Evolutionary conservation across 768 basidiomycete species (phyloP), one percentile per base, ranked within the genome.

Genomic region (Clitopilus passeckerianus): DNA sequence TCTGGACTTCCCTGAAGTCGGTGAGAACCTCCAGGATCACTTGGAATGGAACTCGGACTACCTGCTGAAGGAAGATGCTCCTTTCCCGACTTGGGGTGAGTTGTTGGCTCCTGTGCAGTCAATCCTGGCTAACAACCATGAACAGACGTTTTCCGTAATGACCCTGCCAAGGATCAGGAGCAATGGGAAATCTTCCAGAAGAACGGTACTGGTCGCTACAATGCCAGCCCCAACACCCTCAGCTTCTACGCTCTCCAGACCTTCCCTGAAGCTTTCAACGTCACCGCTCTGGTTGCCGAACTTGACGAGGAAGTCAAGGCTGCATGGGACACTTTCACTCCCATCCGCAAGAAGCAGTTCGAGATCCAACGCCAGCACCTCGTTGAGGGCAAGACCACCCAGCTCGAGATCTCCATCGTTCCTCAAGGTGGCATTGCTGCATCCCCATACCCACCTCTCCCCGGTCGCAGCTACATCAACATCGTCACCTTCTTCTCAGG

Each of bases 11-110:
- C 78, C 80, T 57, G 79, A 53, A 27, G 53, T 82, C 34, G 80
- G 80, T 1, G 78, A 81, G 64, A 78, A 80, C 64, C 64, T 80
- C 27, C 77, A 78, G 65, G 79, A 80, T 60, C 59, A 46, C 54
- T 58, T 62, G 18, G 62, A 63, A 44, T 63, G 56, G 52, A 60
- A 60, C 46, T 18, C 16, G 7, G 62, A 65, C 33, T 61, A 58
- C 27, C 60, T 65, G 24, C n/a, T 62, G 34, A 62, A 57, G 44
- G 61, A 62, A 35, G 46, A 63, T 57, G 56, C 43, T 37, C 58
- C 60, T 15, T 61, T 56, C 30, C 57, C 63, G 24, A 58, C 59
- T 44, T 63, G 63, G 57, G 53, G 59, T 64, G 23, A 34, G 23
- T 22, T 50, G 34, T 22, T 18, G 34, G 10, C 12, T 54, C 56